These are phyloP conservation scores for Botryotinia convoluta DNA, from an alignment of 2,329 filamentous ascomycete species.

Conservation along the genomic window DNA sequence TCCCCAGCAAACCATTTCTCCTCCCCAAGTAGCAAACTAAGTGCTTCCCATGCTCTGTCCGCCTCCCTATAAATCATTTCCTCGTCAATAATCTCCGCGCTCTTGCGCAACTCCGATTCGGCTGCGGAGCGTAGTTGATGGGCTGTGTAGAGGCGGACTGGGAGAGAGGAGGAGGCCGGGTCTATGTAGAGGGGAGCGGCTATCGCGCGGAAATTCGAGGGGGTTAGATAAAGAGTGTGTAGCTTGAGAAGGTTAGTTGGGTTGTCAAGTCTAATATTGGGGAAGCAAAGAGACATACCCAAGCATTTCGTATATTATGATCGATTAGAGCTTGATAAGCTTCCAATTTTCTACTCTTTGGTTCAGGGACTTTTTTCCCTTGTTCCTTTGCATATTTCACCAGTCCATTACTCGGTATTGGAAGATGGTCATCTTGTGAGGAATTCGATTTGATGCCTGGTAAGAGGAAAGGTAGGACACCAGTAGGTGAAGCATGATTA, in stretches of 20 bases:
- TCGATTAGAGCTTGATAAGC: conserved; percentile 78
- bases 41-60: conserved; percentile 58
- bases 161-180: conserved; percentile 55
- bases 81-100: conserved; percentile 54
- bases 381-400: conserved; percentile 64
- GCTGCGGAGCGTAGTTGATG: conserved; percentile 71
- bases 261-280: conserved; percentile 1
- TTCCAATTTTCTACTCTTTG: conserved; percentile 52
- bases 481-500: conserved; percentile 90
- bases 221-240: conserved; percentile 75
- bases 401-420: conserved; percentile 63
- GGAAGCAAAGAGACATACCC: conserved; percentile 53
- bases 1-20: conserved; percentile 54
- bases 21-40: conserved; percentile 57
- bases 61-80: conserved; percentile 59
- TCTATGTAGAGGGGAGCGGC: conserved; percentile 72
- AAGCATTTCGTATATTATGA: conserved; percentile 76
- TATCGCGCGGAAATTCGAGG: conserved; percentile 61
- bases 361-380: conserved; percentile 46
- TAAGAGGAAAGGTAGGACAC: conserved; percentile 83
- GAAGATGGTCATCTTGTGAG: conserved; percentile 40
- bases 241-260: conserved; percentile 49
- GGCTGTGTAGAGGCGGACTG: conserved; percentile 63
- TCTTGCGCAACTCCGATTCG: conserved; percentile 67
- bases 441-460: conserved; percentile 44